Base-by-base conservation (phyloP, 129 eudicot species). In the Tanacetum coccineum region DNA sequence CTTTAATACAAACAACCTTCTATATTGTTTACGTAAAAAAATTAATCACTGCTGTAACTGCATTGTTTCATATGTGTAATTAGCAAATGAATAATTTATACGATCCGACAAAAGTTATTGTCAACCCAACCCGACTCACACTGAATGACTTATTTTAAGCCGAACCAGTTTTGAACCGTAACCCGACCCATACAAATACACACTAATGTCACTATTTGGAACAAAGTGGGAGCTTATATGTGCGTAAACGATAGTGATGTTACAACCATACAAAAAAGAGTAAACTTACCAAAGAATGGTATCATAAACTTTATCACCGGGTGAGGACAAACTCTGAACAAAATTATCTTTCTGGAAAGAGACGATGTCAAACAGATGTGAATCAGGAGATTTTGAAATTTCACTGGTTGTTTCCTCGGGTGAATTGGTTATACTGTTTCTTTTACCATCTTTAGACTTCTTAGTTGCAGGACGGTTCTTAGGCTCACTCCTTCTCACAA, bases 271-370 rank as follows among this genome's bases (percentile, higher is more conserved):
- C 7, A 52, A 46, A 26, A 59, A 28, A 30, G 19, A 58, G 26
- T 2, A 6, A 56, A 17, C 85, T 85, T 75, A 93, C 99, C 99
- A 86, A 49, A 82, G 72, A 73, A 93, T 84, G 76, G 87, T 85
- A 76, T 89, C 86, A 61, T 86, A 93, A 46, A 28, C 45, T 51
- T 80, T 70, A 66, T 84, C 75, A 13, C 64, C 81, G 17, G 87
- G 81, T 14, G 84, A 64, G 13, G 66, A 62, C 84, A 81, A 68
- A 60, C 70, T 59, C 51, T 60, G 71, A 62, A 84, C 87, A 66
- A 93, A 84, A 73, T 89, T 93, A 44, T 87, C 96, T 77, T 82
- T 78, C 75, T 18, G 55, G 71, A 93, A 93, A 61, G 92, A 82
- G 57, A 93, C 93, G 48, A 62, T 73, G 57, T 81, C 79, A 72